phyloP scores from a whole-genome alignment of 2,329 filamentous ascomycete genomes.

The Sphaerulina vaccinii region DNA sequence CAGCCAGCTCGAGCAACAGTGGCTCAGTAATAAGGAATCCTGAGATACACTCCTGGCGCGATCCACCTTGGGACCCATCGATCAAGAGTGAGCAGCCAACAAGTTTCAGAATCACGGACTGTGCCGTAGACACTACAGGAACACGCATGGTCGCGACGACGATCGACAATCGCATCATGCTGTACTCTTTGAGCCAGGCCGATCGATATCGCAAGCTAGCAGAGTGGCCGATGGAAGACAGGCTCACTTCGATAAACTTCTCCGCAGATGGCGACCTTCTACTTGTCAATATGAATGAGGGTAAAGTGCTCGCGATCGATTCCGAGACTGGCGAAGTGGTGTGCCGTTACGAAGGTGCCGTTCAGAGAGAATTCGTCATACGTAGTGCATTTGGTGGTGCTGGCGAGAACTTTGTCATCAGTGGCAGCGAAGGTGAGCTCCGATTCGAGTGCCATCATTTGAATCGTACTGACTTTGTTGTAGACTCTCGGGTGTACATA shows the following conservation, averaged over 20 bases:
- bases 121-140: constrained; percentile 79
- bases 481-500: constrained; percentile 72
- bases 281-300: constrained; percentile 77
- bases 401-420: constrained; percentile 85
- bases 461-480: background rate
- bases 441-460: background rate
- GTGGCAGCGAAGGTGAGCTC: constrained; percentile 76
- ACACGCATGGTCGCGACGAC: constrained; percentile 77
- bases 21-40: constrained; percentile 29
- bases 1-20: constrained; percentile 14
- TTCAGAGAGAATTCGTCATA: constrained; percentile 75
- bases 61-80: constrained; percentile 50
- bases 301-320: constrained; percentile 75
- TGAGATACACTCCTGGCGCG: constrained; percentile 39
- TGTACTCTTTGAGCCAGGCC: constrained; percentile 69
- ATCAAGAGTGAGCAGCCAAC: constrained; percentile 56
- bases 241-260: constrained; percentile 76
- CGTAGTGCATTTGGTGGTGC: constrained; percentile 83
- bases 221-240: constrained; percentile 66
- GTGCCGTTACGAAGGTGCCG: constrained; percentile 72
- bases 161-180: constrained; percentile 66
- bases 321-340: constrained; percentile 70
- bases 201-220: constrained; percentile 69
- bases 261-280: constrained; percentile 78
- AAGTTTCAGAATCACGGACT: constrained; percentile 75